These are phyloP conservation scores for Primulina eburnea DNA, from an alignment of 257 asterid genomes.

Conservation along the genomic window DNA sequence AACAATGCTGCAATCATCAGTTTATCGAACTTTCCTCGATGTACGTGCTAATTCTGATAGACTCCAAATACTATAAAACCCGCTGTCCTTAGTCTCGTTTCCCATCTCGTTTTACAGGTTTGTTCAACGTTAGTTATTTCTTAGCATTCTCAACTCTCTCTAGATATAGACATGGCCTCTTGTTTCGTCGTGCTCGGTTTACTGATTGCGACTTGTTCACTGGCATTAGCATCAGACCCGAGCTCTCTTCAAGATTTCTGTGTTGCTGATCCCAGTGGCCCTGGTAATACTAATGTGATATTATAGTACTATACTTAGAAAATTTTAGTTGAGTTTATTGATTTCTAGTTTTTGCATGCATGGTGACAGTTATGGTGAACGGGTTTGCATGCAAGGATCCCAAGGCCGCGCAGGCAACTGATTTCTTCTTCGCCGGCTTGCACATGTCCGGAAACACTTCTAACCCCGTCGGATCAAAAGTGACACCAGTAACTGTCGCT, in stretches of 20 bases:
- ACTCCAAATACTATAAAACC: neutral
- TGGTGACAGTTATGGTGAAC: constrained; percentile 20
- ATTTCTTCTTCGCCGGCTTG: constrained; percentile 30
- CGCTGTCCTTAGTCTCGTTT: neutral
- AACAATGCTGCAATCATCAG: neutral
- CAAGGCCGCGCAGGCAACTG: constrained; percentile 11
- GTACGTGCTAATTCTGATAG: neutral
- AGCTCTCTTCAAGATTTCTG: constrained; percentile 38
- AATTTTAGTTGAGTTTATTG: neutral
- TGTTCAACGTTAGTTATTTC: too few species aligned
- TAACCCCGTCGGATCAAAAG: constrained; percentile 29
- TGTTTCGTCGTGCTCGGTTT: neutral
- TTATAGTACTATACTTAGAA: neutral
- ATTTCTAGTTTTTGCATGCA: neutral
- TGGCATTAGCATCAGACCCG: constrained; percentile 17
- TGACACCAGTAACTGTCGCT: constrained; percentile 12
- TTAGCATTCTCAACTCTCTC: neutral
- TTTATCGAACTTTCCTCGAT: neutral
- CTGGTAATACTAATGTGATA: constrained; percentile 8
- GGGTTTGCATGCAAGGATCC: constrained; percentile 26
- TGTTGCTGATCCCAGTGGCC: constrained; percentile 18
- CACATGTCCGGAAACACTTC: constrained; percentile 26
- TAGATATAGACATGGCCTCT: constrained; percentile 8
- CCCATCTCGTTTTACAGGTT: neutral
- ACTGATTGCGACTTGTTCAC: constrained; percentile 12